Percentiles rank a stretch among this genome's conserved stretches.
Evolutionary conservation across 306 rosid species (phyloP).

Genomic region (Dalbergia cochinchinensis): DNA sequence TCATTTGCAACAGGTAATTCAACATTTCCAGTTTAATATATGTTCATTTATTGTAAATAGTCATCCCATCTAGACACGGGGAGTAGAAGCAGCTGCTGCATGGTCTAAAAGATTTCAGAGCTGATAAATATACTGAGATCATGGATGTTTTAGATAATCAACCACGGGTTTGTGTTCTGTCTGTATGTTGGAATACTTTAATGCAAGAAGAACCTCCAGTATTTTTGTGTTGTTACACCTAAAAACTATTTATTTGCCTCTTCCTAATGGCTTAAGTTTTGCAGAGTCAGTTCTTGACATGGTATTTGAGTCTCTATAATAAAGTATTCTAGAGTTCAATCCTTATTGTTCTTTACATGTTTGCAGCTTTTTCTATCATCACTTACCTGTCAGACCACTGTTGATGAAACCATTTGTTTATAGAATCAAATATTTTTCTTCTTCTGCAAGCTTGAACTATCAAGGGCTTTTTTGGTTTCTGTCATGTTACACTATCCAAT

Average conservation of each 20-base stretch:
- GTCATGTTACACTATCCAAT: background rate
- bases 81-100: conserved; percentile 22
- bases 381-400: conserved; percentile 5
- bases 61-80: conserved; percentile 8
- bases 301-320: background rate
- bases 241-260: background rate
- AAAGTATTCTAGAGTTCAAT: background rate
- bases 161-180: conserved; percentile 8
- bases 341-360: background rate
- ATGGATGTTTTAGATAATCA: conserved; percentile 18
- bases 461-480: conserved; percentile 27
- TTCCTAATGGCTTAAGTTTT: background rate
- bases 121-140: conserved; percentile 2
- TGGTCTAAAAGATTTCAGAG: conserved; percentile 24
- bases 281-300: background rate
- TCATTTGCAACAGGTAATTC: conserved; percentile 83
- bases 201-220: background rate
- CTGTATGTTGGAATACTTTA: conserved; percentile 17
- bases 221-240: background rate
- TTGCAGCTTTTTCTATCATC: conserved; percentile 6
- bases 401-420: conserved; percentile 16
- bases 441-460: conserved; percentile 30
- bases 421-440: background rate
- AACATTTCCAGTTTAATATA: conserved; percentile 15
- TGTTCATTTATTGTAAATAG: conserved; percentile 3